These are phyloP conservation scores for Podospora comata DNA, from an alignment of 495 filamentous ascomycete species.

Conservation along the genomic window DNA sequence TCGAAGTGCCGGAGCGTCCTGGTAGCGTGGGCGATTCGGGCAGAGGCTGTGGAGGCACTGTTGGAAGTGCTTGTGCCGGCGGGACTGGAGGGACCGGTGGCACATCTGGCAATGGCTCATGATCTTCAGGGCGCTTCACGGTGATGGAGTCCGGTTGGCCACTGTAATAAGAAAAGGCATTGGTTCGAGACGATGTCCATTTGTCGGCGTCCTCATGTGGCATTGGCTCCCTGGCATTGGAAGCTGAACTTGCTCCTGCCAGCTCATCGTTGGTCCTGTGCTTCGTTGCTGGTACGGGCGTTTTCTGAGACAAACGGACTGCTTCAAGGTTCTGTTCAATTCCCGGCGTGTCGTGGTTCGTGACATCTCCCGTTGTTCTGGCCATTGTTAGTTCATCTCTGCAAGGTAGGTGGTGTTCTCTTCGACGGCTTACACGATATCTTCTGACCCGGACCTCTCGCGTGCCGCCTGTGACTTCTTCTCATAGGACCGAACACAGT, in stretches of 20 bases:
- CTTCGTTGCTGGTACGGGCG: background rate
- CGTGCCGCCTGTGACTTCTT: background rate
- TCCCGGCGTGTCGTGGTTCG: background rate
- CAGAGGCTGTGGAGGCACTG: background rate
- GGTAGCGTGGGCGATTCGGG: constrained; percentile 16
- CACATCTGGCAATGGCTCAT: constrained; percentile 1
- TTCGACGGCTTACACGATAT: background rate
- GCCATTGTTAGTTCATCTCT: background rate
- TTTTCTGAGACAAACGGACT: background rate
- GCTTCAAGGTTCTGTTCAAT: background rate
- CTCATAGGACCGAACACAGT: background rate
- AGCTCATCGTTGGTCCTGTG: background rate
- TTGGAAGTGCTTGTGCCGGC: background rate
- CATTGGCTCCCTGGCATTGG: background rate
- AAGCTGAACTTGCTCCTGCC: background rate
- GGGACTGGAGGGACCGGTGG: background rate
- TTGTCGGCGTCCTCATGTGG: constrained; percentile 3
- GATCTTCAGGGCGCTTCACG: constrained; percentile 4
- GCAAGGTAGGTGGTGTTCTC: background rate
- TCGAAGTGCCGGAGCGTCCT: background rate
- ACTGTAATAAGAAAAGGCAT: constrained; percentile 6
- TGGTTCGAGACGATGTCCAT: constrained; percentile 8
- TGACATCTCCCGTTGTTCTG: background rate
- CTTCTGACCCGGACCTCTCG: background rate
- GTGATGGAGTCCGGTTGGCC: background rate